Evolutionary conservation across 148 eudicot genomes (phyloP), one percentile per base, ranked within the genome.

Genomic region (Heliamphora exappendiculata): DNA sequence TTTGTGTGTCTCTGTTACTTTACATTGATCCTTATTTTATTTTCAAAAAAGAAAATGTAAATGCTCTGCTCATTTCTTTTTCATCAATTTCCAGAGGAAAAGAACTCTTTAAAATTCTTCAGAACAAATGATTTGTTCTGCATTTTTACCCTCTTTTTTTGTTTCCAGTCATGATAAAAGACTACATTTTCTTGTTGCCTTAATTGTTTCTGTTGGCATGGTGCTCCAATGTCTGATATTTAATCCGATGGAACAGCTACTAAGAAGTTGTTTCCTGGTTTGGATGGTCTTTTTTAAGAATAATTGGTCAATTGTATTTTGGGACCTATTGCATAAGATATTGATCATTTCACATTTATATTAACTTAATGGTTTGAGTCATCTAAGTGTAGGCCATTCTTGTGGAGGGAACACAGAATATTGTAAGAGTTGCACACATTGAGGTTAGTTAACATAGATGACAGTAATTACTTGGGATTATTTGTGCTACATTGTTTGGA

Each of bases 1-100:
- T 89, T 22, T 42, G 81, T 78, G 41, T 54, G 14, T 51, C 44
- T 26, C 0, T 57, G 42, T 1, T 34, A 54, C 64, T 72, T 72
- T 26, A 37, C 26, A 3, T n/a, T n/a, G n/a, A n/a, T n/a, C n/a
- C n/a, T n/a, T n/a, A n/a, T n/a, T n/a, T n/a, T n/a, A n/a, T n/a
- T n/a, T n/a, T n/a, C n/a, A n/a, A n/a, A n/a, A n/a, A n/a, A n/a
- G n/a, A n/a, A n/a, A n/a, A n/a, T n/a, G 1, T 34, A 31, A 64
- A 36, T 33, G 3, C 22, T 19, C 31, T 7, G 29, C 47, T 66
- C 22, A 11, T 19, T 29, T 5, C 4, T 14, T 22, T 63, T 63
- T n/a, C n/a, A 28, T 0, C 37, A 66, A 29, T 29, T 12, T 60
- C 37, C 13, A 14, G 8, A 39, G 3, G 11, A 20, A 66, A 2